Percentiles rank a stretch among this genome's conserved stretches.
These are phyloP conservation scores for Candida orba DNA, from an alignment of 805 yeast genomes.

Conservation along the genomic window DNA sequence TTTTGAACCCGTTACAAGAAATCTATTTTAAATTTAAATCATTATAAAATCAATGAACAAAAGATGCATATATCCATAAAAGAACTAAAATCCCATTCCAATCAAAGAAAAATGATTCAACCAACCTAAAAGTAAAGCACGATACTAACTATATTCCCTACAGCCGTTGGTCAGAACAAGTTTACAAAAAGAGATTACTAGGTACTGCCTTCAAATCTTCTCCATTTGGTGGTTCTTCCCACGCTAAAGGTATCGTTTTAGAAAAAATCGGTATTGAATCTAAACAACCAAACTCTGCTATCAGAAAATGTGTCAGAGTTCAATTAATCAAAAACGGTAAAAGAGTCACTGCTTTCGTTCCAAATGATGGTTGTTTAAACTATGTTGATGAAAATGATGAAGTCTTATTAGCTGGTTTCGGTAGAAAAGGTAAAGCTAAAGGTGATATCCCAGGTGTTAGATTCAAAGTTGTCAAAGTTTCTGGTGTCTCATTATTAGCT, in stretches of 20 bases:
- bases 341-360: constrained; percentile 99
- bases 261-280: constrained; percentile 99
- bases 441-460: constrained; percentile 99
- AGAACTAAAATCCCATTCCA: too few species aligned
- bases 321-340: constrained; percentile 99
- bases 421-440: constrained; percentile 99
- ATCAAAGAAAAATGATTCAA: too few species aligned
- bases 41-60: too few species aligned
- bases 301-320: constrained; percentile 99
- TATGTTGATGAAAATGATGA: constrained; percentile 99
- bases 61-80: too few species aligned
- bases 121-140: constrained; percentile 9
- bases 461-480: constrained; percentile 99
- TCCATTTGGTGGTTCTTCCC: constrained; percentile 99
- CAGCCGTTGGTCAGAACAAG: constrained; percentile 98
- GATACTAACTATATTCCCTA: constrained; percentile 11
- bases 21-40: too few species aligned
- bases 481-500: constrained; percentile 99
- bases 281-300: constrained; percentile 99
- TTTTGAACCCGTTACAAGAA: too few species aligned
- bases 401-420: constrained; percentile 99
- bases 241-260: constrained; percentile 99
- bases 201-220: constrained; percentile 99
- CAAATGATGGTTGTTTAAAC: constrained; percentile 99
- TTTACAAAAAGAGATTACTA: constrained; percentile 96